These are phyloP conservation scores for Capsicum baccatum DNA, from an alignment of 257 asterid species.

Conservation along the genomic window DNA sequence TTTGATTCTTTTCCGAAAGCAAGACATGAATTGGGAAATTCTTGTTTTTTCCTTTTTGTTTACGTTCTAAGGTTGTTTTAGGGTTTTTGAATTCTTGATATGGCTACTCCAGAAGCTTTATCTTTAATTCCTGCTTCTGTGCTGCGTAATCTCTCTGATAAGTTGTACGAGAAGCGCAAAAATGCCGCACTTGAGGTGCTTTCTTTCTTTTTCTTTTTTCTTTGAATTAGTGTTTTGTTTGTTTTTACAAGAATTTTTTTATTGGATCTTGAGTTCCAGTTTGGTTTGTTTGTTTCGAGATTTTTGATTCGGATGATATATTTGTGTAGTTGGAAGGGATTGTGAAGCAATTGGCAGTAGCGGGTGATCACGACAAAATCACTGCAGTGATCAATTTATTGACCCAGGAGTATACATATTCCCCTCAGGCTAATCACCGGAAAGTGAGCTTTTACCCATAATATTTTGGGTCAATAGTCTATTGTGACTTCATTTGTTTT, in stretches of 20 bases:
- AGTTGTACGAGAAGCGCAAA: constrained; percentile 95
- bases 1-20: neutral
- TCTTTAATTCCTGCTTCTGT: constrained; percentile 84
- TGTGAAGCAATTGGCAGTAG: constrained; percentile 79
- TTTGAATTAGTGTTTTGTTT: neutral
- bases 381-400: constrained; percentile 78
- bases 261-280: neutral
- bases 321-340: constrained; percentile 82
- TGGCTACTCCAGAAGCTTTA: constrained; percentile 61
- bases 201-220: too few relatives aligned
- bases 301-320: constrained; percentile 9
- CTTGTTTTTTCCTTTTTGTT: neutral
- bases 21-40: constrained; percentile 4
- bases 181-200: constrained; percentile 97
- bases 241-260: neutral
- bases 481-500: constrained; percentile 5
- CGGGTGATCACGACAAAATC: constrained; percentile 85
- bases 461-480: neutral
- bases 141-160: constrained; percentile 92
- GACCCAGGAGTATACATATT: constrained; percentile 73
- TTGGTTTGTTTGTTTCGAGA: neutral
- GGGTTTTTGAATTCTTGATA: constrained; percentile 48
- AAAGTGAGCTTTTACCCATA: constrained; percentile 53
- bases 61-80: constrained; percentile 29
- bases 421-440: constrained; percentile 92